A percentile compares a stretch with the other conserved stretches of the same genome.
phyloP scores from a whole-genome alignment of 805 yeast species.

The Candida argentea region DNA sequence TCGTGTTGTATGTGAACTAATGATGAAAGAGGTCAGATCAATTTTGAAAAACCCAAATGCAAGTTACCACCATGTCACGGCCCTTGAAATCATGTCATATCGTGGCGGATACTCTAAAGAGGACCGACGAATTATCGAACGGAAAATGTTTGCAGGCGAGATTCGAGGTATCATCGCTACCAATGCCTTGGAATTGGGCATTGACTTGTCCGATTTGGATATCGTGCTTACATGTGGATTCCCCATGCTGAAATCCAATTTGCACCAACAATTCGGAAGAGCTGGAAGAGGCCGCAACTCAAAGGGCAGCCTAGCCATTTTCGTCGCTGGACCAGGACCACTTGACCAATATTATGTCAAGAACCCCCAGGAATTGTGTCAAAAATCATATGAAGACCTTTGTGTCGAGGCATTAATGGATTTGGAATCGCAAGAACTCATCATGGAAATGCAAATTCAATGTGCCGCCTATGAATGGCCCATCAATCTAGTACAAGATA shows the following conservation, averaged over 20 bases:
- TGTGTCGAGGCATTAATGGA: conserved; percentile 29
- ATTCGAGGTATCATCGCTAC: conserved; percentile 86
- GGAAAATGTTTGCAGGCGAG: conserved; percentile 82
- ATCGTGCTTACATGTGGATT: conserved; percentile 90
- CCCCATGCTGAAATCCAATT: conserved; percentile 75
- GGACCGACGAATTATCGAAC: conserved; percentile 82
- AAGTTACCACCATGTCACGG: conserved; percentile 33
- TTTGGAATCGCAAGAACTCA: conserved; percentile 23
- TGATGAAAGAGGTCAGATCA: conserved; percentile 73
- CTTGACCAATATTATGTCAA: conserved; percentile 77
- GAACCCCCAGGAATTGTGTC: conserved; percentile 51
- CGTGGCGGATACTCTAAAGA: conserved; percentile 88
- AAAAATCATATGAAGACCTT: conserved; percentile 30
- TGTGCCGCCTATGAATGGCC: conserved; percentile 92
- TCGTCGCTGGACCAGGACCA: conserved; percentile 76
- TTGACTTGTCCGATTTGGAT: conserved; percentile 88
- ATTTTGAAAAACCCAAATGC: conserved; percentile 9
- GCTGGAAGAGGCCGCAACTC: conserved; percentile 75
- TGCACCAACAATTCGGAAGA: conserved; percentile 94
- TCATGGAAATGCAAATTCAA: conserved; percentile 77
- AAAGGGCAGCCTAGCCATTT: conserved; percentile 74
- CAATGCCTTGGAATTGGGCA: conserved; percentile 90
- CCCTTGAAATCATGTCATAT: conserved; percentile 74
- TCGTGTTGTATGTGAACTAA: conserved; percentile 73
- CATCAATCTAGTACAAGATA: conserved; percentile 42